These are phyloP conservation scores for Hypoxylon rubiginosum DNA, from an alignment of 2,329 filamentous ascomycete species.

Conservation along the genomic window DNA sequence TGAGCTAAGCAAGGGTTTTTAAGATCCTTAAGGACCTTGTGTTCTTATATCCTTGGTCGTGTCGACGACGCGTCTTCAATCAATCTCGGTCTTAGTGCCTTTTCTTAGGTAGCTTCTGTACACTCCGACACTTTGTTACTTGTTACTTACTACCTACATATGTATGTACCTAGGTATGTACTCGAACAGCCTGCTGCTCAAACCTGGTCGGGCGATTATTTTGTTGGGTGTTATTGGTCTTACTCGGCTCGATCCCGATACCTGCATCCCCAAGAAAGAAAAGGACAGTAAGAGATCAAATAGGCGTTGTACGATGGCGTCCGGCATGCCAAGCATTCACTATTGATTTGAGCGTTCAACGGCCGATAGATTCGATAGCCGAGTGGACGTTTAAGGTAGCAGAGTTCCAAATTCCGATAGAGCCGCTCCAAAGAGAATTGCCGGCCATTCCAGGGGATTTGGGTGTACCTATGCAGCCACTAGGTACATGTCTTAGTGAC, in stretches of 20 bases:
- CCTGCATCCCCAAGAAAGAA: neutral
- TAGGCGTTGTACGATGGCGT: constrained; percentile 3
- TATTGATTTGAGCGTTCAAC: constrained; percentile 21
- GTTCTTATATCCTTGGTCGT: constrained; percentile 14
- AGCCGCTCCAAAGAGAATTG: constrained; percentile 12
- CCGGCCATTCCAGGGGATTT: constrained; percentile 15
- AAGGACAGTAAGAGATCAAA: constrained; percentile 1
- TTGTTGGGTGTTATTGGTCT: neutral
- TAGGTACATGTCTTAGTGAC: neutral
- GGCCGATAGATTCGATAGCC: constrained; percentile 13
- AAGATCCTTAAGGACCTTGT: too few relatives aligned
- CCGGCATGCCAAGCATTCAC: constrained; percentile 27
- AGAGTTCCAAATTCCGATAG: neutral
- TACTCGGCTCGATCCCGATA: neutral
- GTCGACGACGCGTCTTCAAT: constrained; percentile 13
- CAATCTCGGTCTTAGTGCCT: constrained; percentile 5
- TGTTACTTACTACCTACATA: too few relatives aligned
- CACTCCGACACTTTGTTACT: too few relatives aligned
- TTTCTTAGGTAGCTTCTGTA: too few relatives aligned
- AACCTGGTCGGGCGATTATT: too few relatives aligned
- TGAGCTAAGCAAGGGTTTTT: constrained; percentile 29
- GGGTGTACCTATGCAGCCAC: constrained; percentile 1
- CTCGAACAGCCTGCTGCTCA: too few relatives aligned
- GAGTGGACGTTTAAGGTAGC: neutral
- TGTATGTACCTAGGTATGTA: too few relatives aligned